These are phyloP conservation scores for Raphidocelis subcapitata DNA, from an alignment of 139 green algal species.

Conservation along the genomic window DNA sequence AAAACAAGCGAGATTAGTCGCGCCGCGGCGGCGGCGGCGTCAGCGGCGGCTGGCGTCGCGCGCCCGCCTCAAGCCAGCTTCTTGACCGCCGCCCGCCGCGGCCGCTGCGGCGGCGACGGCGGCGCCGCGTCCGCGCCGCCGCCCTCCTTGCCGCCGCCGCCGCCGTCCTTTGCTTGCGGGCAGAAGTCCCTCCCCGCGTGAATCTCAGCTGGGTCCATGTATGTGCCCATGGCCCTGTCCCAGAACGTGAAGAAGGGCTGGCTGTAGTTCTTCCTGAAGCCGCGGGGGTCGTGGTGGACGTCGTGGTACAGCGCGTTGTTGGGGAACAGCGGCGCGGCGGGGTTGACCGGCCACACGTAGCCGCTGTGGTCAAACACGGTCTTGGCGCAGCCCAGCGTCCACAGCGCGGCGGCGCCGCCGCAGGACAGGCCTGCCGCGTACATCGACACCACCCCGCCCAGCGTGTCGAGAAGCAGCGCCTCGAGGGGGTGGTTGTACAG, in stretches of 20 bases:
- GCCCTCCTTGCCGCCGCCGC: neutral
- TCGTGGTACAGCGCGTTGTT: conserved; percentile 67
- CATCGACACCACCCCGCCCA: conserved; percentile 54
- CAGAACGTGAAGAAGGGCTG: conserved; percentile 72
- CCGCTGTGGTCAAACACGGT: conserved; percentile 69
- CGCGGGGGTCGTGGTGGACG: conserved; percentile 62
- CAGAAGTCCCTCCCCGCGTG: neutral
- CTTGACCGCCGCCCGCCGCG: too few relatives aligned
- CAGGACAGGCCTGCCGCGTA: conserved; percentile 50
- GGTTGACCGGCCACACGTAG: conserved; percentile 62
- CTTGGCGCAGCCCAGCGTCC: conserved; percentile 61
- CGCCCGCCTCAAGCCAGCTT: too few relatives aligned
- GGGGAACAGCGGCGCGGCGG: conserved; percentile 57
- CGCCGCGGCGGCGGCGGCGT: too few relatives aligned
- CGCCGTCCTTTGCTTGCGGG: neutral
- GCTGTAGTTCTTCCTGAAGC: conserved; percentile 67
- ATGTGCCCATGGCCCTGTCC: conserved; percentile 57
- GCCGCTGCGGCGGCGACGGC: too few relatives aligned
- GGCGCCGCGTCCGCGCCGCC: too few relatives aligned
- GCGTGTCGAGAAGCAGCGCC: conserved; percentile 61
- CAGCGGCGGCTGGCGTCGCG: too few relatives aligned
- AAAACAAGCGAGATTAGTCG: too few relatives aligned
- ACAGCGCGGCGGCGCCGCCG: conserved; percentile 38
- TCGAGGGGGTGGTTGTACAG: conserved; percentile 76
- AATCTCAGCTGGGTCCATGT: conserved; percentile 40